Conservation (phyloP, 495 filamentous ascomycete species). For the Penicillium coprophilum region DNA sequence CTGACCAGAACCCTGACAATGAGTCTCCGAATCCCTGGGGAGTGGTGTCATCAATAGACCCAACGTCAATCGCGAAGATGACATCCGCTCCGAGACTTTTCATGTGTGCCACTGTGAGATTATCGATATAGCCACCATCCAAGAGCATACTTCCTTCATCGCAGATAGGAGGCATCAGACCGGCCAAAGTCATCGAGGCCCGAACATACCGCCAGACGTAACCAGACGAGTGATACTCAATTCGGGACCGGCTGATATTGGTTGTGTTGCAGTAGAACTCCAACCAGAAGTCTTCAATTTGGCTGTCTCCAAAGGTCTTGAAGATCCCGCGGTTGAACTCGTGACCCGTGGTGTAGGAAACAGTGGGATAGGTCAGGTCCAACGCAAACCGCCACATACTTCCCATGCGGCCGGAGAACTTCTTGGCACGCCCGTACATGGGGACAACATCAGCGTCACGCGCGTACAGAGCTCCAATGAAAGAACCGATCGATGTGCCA, state of each 20-base stretch:
- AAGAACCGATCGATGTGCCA: constrained; percentile 96
- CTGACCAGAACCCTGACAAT: constrained; percentile 92
- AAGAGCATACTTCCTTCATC: constrained; percentile 96
- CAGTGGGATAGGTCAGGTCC: constrained; percentile 91
- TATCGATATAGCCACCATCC: constrained; percentile 96
- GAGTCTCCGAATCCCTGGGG: constrained; percentile 92
- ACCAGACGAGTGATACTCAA: constrained; percentile 88
- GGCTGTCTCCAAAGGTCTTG: constrained; percentile 93
- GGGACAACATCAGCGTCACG: constrained; percentile 95
- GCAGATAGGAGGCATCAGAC: constrained; percentile 87
- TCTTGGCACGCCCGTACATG: constrained; percentile 94
- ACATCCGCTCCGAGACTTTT: constrained; percentile 88
- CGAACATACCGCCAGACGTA: constrained; percentile 97
- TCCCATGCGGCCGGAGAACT: constrained; percentile 94
- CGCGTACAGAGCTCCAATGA: constrained; percentile 93
- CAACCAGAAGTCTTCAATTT: constrained; percentile 99
- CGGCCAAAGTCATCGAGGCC: constrained; percentile 93
- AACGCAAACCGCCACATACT: constrained; percentile 97
- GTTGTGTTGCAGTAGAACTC: constrained; percentile 99
- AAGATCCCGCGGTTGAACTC: constrained; percentile 99
- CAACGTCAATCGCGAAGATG: constrained; percentile 95
- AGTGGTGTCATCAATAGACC: constrained; percentile 82
- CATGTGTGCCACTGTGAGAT: constrained; percentile 96
- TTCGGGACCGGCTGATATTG: constrained; percentile 87
- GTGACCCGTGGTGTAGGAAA: constrained; percentile 95